Conservation (phyloP, 2,329 filamentous ascomycete species). For the Metarhizium guizhouense region DNA sequence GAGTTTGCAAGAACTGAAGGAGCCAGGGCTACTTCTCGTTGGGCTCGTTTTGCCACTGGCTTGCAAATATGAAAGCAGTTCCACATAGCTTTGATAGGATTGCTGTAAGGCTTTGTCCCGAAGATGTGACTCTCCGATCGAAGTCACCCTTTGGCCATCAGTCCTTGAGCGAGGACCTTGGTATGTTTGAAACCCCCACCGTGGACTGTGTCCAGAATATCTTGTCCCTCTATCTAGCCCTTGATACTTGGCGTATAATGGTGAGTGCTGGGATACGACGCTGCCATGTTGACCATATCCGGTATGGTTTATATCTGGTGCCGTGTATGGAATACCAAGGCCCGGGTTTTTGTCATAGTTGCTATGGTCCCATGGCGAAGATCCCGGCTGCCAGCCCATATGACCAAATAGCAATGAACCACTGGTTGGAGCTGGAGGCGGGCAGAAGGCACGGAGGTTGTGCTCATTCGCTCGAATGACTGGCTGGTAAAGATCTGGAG, state of each 20-base stretch:
- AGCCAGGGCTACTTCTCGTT: slow-evolving; percentile 26
- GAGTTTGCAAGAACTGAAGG: slow-evolving; percentile 35
- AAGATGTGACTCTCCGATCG: slow-evolving; percentile 28
- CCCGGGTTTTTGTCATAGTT: neutral
- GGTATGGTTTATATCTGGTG: neutral
- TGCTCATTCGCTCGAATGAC: slow-evolving; percentile 26
- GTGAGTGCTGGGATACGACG: neutral
- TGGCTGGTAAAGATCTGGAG: slow-evolving; percentile 18
- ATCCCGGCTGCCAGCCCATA: slow-evolving; percentile 10
- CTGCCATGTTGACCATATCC: neutral
- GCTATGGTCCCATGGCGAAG: slow-evolving; percentile 7
- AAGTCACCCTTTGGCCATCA: neutral
- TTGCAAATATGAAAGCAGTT: slow-evolving; percentile 58
- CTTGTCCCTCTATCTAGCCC: neutral
- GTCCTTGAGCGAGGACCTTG: neutral
- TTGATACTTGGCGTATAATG: neutral
- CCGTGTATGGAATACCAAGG: neutral
- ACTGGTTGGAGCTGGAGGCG: slow-evolving; percentile 22
- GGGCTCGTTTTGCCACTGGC: slow-evolving; percentile 43
- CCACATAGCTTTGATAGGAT: slow-evolving; percentile 65
- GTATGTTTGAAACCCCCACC: neutral
- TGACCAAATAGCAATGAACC: slow-evolving; percentile 23
- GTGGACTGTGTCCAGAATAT: neutral
- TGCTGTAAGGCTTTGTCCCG: slow-evolving; percentile 60
- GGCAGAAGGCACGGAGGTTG: slow-evolving; percentile 29